Evolutionary conservation across 129 eudicot species (phyloP), one percentile per base, ranked within the genome.

Genomic region (Lactuca saligna): DNA sequence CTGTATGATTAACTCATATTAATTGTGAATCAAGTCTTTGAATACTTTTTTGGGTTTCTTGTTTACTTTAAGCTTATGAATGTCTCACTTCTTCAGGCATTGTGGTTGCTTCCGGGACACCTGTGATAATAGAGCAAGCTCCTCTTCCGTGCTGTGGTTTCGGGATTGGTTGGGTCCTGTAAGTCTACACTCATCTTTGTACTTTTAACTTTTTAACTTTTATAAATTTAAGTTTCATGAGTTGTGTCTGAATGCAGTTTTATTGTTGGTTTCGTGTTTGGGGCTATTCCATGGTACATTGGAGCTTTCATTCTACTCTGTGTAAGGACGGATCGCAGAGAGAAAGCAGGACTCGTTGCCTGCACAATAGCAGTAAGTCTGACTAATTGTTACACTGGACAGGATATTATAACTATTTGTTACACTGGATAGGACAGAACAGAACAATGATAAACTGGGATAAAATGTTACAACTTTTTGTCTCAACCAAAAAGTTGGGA

Each of bases 131-230:
- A 65, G 87, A 83, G 70, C 82, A 57, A 17, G 69, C 77, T 17
- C 67, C 75, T 39, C 90, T 87, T 63, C 96, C 96, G 63, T 87
- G 90, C 74, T 91, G 92, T 81, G 97, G 97, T 71, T 76, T 88
- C 57, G 97, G 97, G 31, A 39, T 87, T 75, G 97, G 97, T 55
- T 91, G 97, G 97, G 78, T 91, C 60, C 68, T 91, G 97, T 91
- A 85, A 91, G 97, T 85, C 55, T 42, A 16, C 29, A 59, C 34
- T 25, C 29, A 25, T 25, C 29, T 25, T 25, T 25, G 29, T 25
- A 25, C 29, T 25, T 25, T 25, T 25, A 25, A 25, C 29, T 4
- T 13, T 7, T 20, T 1, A 38, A 12, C 7, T 57, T 71, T 8
- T 11, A 11, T 51, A 7, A 15, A 3, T 48, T 4, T 17, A 5